These are phyloP conservation scores for Pseudogymnoascus sp. DNA, from an alignment of 2,329 filamentous ascomycete species.

Conservation along the genomic window DNA sequence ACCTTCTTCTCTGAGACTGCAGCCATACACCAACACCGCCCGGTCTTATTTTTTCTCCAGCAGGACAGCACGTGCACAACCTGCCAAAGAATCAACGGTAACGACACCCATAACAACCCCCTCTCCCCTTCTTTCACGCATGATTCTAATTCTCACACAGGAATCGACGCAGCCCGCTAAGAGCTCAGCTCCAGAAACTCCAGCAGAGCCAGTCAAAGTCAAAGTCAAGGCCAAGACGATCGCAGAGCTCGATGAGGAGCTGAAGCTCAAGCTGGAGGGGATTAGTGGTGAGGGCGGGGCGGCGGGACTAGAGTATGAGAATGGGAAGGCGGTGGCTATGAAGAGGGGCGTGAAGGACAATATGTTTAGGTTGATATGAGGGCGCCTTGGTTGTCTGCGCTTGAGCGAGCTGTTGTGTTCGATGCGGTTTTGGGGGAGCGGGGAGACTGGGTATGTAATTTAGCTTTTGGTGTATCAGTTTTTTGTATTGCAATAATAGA, in stretches of 20 bases:
- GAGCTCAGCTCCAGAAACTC: background rate
- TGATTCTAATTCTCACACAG: background rate
- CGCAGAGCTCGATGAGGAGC: conserved; percentile 58
- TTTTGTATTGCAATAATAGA: background rate
- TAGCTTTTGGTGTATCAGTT: background rate
- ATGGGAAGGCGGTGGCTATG: conserved; percentile 64
- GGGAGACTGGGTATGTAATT: background rate
- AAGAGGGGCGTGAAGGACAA: conserved; percentile 68
- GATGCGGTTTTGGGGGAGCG: background rate
- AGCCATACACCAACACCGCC: background rate
- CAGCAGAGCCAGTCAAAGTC: background rate
- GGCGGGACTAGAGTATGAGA: conserved; percentile 66
- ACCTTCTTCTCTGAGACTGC: background rate
- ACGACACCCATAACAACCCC: background rate
- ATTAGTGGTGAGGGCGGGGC: conserved; percentile 63
- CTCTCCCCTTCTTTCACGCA: background rate
- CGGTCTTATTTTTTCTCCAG: background rate
- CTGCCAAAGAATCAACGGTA: background rate
- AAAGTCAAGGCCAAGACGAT: conserved; percentile 41
- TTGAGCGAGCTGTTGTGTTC: background rate
- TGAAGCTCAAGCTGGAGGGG: conserved; percentile 57
- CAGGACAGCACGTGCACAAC: background rate
- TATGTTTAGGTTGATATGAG: conserved; percentile 65
- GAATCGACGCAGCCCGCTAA: background rate
- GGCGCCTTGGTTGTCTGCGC: background rate